Evolutionary conservation across 2,329 filamentous ascomycete genomes (phyloP).

Genomic region (Colletotrichum somersetense): DNA sequence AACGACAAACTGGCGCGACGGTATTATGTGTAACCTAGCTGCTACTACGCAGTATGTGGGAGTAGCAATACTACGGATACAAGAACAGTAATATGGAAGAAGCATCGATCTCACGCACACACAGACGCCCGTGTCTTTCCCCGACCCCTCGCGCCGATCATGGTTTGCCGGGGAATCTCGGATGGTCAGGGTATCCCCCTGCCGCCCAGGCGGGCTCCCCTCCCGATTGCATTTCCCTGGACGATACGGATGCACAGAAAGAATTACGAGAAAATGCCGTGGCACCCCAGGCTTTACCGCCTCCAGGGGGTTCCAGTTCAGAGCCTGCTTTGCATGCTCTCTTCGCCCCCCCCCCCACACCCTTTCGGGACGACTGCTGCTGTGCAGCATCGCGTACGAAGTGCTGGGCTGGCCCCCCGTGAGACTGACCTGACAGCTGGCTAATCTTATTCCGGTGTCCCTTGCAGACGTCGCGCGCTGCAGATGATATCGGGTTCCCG

Average conservation of each 20-base stretch:
- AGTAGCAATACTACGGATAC: too few species aligned
- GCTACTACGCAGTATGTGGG: too few species aligned
- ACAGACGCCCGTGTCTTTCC: conserved; percentile 4
- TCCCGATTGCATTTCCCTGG: conserved; percentile 1
- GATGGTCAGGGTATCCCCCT: conserved; percentile 19
- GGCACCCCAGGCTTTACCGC: conserved; percentile 17
- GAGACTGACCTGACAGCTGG: not conserved
- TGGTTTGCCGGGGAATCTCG: conserved; percentile 23
- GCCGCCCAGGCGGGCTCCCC: not conserved
- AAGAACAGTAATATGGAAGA: not conserved
- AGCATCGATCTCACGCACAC: conserved; percentile 8
- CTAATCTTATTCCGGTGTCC: conserved; percentile 33
- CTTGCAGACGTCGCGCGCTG: conserved; percentile 32
- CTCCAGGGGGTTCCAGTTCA: not conserved
- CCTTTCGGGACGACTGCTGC: not conserved
- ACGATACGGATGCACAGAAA: not conserved
- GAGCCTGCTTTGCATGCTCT: not conserved
- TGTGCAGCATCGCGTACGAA: not conserved
- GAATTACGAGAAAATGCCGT: conserved; percentile 4
- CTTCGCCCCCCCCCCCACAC: too few species aligned
- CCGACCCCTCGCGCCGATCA: conserved; percentile 11
- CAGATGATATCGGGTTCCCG: conserved; percentile 34
- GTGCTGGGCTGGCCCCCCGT: not conserved
- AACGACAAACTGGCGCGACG: conserved; percentile 1
- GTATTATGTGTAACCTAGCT: not conserved